Conservation (phyloP, 495 filamentous ascomycete genomes). For the Penicillium pulvis region DNA sequence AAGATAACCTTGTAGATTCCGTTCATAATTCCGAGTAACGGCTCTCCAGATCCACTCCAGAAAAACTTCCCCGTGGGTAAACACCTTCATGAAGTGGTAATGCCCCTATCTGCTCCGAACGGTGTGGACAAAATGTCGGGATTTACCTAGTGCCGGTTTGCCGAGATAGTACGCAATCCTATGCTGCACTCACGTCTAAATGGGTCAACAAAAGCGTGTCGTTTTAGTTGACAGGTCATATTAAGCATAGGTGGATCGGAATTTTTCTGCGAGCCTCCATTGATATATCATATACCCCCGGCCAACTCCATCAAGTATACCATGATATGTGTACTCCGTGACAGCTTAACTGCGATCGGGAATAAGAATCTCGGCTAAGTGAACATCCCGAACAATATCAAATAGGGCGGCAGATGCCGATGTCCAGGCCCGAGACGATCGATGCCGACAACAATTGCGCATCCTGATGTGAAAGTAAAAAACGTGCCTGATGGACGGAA, state of each 20-base stretch:
- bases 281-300: neutral
- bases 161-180: slow-evolving; percentile 8
- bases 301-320: neutral
- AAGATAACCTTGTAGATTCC: neutral
- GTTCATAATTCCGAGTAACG: neutral
- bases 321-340: too few species aligned
- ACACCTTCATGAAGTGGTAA: neutral
- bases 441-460: neutral
- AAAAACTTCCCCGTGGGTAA: slow-evolving; percentile 1
- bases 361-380: neutral
- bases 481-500: neutral
- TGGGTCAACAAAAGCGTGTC: slow-evolving; percentile 3
- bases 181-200: slow-evolving; percentile 3
- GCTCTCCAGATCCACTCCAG: neutral
- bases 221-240: neutral
- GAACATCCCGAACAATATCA: neutral
- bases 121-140: neutral
- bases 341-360: neutral
- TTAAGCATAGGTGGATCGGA: neutral
- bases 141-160: slow-evolving; percentile 2
- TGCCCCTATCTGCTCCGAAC: neutral
- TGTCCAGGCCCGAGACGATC: neutral
- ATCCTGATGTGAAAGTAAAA: neutral
- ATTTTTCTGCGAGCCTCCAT: neutral
- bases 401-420: neutral